These are phyloP conservation scores for Pseudoturritis turrita DNA, from an alignment of 345 rosid species.

Conservation along the genomic window DNA sequence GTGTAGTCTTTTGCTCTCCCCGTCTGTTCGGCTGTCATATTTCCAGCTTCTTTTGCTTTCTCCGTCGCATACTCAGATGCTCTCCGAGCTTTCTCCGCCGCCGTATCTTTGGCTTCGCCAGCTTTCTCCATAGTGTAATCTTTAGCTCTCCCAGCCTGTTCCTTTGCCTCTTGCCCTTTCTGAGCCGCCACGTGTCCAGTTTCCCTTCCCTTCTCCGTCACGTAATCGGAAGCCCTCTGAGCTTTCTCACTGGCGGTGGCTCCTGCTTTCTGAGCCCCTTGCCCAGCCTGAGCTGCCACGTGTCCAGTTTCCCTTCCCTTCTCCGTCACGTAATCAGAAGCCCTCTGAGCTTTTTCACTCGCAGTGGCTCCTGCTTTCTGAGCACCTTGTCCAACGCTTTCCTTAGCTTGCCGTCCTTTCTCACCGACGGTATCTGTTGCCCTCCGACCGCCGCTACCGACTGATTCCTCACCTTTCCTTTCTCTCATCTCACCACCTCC, in stretches of 20 bases:
- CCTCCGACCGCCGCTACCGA: background rate
- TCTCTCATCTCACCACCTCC: constrained; percentile 24
- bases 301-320: no score
- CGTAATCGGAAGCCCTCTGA: constrained; percentile 19
- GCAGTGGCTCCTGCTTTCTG: no score
- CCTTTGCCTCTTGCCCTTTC: constrained; percentile 27
- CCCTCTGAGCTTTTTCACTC: no score
- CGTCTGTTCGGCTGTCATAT: background rate
- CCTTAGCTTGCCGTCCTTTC: constrained; percentile 33
- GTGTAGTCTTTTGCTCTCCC: background rate
- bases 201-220: constrained; percentile 40
- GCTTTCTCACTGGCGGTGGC: constrained; percentile 14
- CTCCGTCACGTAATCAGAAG: no score
- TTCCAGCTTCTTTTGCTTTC: constrained; percentile 21
- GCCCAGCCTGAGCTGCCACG: no score
- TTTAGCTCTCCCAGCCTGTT: constrained; percentile 31
- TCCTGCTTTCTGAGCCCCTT: constrained; percentile 17
- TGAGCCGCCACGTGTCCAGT: background rate
- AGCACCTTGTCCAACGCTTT: constrained; percentile 12
- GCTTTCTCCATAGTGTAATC: constrained; percentile 30
- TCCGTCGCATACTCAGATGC: constrained; percentile 23
- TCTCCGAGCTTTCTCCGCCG: constrained; percentile 18
- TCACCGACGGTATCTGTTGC: background rate
- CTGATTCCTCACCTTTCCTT: constrained; percentile 5
- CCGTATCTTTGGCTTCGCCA: constrained; percentile 22